Evolutionary conservation across 2,329 filamentous ascomycete genomes (phyloP).

Genomic region (Clarireedia homoeocarpa): DNA sequence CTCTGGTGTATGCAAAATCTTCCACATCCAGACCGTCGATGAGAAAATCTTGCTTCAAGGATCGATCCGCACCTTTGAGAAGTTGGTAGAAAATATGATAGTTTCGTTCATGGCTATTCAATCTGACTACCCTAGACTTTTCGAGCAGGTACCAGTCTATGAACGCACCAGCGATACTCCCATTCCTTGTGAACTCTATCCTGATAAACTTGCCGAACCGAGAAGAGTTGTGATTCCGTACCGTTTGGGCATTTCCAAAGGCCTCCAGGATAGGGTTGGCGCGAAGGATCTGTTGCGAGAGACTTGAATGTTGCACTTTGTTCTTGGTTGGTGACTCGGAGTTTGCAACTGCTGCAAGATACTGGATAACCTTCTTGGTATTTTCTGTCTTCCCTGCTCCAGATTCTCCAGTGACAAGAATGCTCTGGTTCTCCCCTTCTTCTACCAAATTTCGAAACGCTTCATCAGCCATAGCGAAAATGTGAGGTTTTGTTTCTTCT

Average conservation of each 20-base stretch:
- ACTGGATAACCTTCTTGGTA: conserved; percentile 99
- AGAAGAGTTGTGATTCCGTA: conserved; percentile 97
- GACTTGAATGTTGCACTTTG: conserved; percentile 63
- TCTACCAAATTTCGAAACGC: conserved; percentile 94
- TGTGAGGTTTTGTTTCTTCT: conserved; percentile 94
- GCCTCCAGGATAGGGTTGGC: conserved; percentile 97
- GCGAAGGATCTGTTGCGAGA: conserved; percentile 92
- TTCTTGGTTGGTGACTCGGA: conserved; percentile 63
- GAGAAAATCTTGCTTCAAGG: conserved; percentile 68
- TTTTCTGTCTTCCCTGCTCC: conserved; percentile 98
- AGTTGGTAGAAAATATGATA: conserved; percentile 98
- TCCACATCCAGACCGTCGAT: conserved; percentile 68
- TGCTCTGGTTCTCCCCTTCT: conserved; percentile 93
- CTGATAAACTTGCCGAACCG: conserved; percentile 98
- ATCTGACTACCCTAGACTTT: conserved; percentile 91
- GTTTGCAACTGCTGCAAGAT: conserved; percentile 87
- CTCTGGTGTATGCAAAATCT: conserved; percentile 85
- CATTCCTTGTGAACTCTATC: conserved; percentile 83
- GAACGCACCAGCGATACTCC: conserved; percentile 89
- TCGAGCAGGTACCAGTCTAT: conserved; percentile 98
- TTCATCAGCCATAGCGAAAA: conserved; percentile 95
- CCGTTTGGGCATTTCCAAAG: conserved; percentile 96
- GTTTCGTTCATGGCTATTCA: conserved; percentile 83
- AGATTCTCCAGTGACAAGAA: conserved; percentile 94
- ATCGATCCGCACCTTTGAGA: conserved; percentile 69